Evolutionary conservation across 805 yeast species (phyloP), one percentile per base, ranked within the genome.

Genomic region (Wickerhamiella occidentalis): DNA sequence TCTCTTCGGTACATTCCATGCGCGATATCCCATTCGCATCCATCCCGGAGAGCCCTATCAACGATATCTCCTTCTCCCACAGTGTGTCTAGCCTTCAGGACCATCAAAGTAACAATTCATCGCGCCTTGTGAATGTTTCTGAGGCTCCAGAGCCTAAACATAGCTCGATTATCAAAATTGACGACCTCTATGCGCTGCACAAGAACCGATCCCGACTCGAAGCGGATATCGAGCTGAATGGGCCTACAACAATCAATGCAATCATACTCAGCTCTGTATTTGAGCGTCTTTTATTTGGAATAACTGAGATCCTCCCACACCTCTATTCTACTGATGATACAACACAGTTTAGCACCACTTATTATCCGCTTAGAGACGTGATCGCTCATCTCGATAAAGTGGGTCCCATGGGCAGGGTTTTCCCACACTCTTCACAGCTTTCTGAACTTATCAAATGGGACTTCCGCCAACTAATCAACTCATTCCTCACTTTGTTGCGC

Each of bases 401-500:
- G n/a, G 49, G 51, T 25, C 38, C 54, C 40, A 51, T 45, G 50
- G 51, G 55, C 30, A 48, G 45, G 42, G 46, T 51, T 33, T 45
- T 40, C n/a, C 51, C 50, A 19, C 22, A 41, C 18, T 40, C 51
- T 22, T 48, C 48, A 15, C 22, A 23, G 30, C 46, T 42, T 9
- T 19, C 43, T 11, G n/a, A 45, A 28, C 53, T 55, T 17, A 48
- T 57, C 3, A 48, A 55, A 25, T 58, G 62, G 55, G 58, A 56
- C 13, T 60, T 59, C 45, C 51, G 64, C 1, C 60, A 58, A 38
- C 51, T 63, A 13, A 52, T 64, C 38, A 63, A 60, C 51, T 60
- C 65, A 9, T 63, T 64, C 44, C 48, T 64, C 50, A 60, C 65
- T 7, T 51, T 63, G 35, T 52, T 64, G 26, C 58, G 65, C 30